Percentiles rank a stretch among this genome's conserved stretches.
Evolutionary conservation across 2,329 filamentous ascomycete species (phyloP).

Genomic region (Paramyrothecium roridum): DNA sequence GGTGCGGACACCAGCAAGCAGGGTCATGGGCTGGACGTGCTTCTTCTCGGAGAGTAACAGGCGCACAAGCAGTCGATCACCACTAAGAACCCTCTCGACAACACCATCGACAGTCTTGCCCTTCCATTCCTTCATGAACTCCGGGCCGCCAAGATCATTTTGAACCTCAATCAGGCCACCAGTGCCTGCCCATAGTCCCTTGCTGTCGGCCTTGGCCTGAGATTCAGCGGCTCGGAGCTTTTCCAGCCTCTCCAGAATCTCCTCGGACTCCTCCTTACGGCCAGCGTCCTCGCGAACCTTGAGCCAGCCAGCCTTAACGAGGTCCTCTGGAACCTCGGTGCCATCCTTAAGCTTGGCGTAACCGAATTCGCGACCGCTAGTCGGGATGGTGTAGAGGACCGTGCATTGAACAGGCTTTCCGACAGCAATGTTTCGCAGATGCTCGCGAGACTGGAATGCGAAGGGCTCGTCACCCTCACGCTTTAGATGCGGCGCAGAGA

Average conservation of each 20-base stretch:
- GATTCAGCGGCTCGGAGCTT: constrained; percentile 74
- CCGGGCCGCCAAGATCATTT: constrained; percentile 76
- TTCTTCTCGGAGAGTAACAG: constrained; percentile 77
- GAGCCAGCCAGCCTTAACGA: constrained; percentile 85
- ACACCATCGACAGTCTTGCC: constrained; percentile 80
- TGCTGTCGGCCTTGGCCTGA: constrained; percentile 72
- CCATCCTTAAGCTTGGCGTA: constrained; percentile 74
- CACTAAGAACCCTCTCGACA: constrained; percentile 86
- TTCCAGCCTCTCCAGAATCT: constrained; percentile 68
- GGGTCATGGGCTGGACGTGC: constrained; percentile 84
- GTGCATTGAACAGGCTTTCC: constrained; percentile 86
- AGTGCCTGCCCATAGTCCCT: constrained; percentile 74
- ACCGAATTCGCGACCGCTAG: constrained; percentile 84
- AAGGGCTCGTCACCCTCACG: constrained; percentile 90
- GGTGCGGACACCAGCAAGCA: constrained; percentile 84
- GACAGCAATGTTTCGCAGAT: constrained; percentile 76
- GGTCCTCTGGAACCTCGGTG: constrained; percentile 73
- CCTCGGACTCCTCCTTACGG: constrained; percentile 82
- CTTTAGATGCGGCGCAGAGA: constrained; percentile 80
- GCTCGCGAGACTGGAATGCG: constrained; percentile 93
- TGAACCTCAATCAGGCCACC: constrained; percentile 70
- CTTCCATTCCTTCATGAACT: constrained; percentile 82
- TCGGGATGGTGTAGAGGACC: constrained; percentile 83
- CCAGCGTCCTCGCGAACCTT: constrained; percentile 94
- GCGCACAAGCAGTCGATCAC: constrained; percentile 84